Evolutionary conservation across 208 protist species (phyloP).

Genomic region (Acanthamoeba castellanii): DNA sequence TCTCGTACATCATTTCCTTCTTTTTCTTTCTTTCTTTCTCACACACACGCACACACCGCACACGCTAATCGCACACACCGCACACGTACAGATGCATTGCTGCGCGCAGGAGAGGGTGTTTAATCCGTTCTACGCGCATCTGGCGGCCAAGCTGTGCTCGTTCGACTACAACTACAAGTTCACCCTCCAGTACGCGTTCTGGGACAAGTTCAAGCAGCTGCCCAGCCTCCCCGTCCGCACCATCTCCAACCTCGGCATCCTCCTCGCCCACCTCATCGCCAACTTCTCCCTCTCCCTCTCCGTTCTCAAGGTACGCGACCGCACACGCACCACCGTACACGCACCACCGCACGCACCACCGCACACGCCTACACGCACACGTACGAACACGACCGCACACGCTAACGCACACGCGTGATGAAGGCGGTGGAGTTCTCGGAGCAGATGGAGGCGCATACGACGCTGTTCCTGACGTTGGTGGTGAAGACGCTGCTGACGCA

Average conservation of each 20-base stretch:
- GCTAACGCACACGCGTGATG: too few species aligned
- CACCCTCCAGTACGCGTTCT: conserved; percentile 63
- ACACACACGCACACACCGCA: too few species aligned
- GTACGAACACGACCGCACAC: too few species aligned
- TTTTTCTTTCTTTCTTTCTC: background rate
- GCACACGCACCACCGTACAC: background rate
- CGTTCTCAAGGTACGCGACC: conserved; percentile 21
- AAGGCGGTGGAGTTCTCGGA: background rate
- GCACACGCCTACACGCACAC: background rate
- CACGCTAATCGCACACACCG: background rate
- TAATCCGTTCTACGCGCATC: conserved; percentile 53
- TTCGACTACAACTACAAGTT: conserved; percentile 61
- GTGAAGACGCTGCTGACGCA: background rate
- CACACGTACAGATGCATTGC: background rate
- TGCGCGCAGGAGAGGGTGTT: conserved; percentile 9
- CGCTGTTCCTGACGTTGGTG: conserved; percentile 41
- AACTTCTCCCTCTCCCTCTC: conserved; percentile 61
- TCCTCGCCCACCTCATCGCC: conserved; percentile 56
- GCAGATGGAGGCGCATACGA: conserved; percentile 13
- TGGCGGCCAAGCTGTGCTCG: conserved; percentile 58
- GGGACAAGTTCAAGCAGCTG: conserved; percentile 69
- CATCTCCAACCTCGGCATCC: conserved; percentile 32
- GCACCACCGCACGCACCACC: background rate
- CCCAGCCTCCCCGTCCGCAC: background rate
- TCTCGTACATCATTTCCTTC: background rate